Evolutionary conservation across 2,329 filamentous ascomycete species (phyloP).

Genomic region (Pseudocercospora fijiensis): DNA sequence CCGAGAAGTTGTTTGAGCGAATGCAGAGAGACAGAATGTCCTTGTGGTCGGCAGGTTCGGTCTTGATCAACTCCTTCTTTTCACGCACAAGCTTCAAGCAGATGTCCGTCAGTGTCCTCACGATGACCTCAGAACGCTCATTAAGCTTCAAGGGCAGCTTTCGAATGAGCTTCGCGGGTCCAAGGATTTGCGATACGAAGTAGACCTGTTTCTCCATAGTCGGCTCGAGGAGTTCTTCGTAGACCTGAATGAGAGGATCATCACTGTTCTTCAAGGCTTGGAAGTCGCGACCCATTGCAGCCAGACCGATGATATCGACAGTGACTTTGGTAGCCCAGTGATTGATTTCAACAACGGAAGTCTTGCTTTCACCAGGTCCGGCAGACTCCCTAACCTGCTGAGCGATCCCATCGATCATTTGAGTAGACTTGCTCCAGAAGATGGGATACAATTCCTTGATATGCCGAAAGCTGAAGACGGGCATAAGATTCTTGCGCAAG

Average conservation of each 20-base stretch:
- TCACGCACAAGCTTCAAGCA: constrained; percentile 51
- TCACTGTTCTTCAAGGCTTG: constrained; percentile 43
- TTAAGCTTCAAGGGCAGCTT: constrained; percentile 52
- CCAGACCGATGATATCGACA: constrained; percentile 49
- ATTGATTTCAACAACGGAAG: constrained; percentile 42
- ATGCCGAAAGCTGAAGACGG: constrained; percentile 82
- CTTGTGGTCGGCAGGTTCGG: constrained; percentile 34
- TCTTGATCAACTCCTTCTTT: constrained; percentile 45
- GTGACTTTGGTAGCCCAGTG: constrained; percentile 48
- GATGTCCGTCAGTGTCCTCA: constrained; percentile 43
- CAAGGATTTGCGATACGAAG: constrained; percentile 42
- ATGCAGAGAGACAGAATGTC: constrained; percentile 53
- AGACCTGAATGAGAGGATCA: constrained; percentile 45
- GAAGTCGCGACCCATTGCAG: constrained; percentile 48
- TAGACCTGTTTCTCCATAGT: constrained; percentile 49
- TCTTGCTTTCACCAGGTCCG: constrained; percentile 17
- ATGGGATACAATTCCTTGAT: constrained; percentile 79
- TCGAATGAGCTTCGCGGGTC: constrained; percentile 42
- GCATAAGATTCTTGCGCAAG: constrained; percentile 71
- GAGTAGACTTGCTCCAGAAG: constrained; percentile 76
- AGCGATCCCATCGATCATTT: constrained; percentile 65
- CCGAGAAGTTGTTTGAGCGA: constrained; percentile 53
- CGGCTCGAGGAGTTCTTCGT: constrained; percentile 49
- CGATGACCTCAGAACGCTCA: constrained; percentile 28
- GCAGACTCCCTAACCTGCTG: constrained; percentile 47